Evolutionary conservation across 73 alveolate species (phyloP).

Genomic region (Diophrys appendiculata): DNA sequence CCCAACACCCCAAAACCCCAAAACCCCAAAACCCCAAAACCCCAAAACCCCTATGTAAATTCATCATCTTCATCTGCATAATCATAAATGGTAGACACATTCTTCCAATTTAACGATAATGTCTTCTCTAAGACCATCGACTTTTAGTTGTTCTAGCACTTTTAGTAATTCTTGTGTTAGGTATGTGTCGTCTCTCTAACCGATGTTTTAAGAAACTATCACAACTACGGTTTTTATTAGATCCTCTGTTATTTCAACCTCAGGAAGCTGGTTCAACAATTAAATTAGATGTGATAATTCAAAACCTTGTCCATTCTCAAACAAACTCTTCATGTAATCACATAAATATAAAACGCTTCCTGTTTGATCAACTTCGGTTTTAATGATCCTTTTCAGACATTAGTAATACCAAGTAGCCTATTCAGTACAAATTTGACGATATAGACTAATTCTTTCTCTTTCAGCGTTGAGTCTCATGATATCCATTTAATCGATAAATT

Average conservation of each 20-base stretch:
- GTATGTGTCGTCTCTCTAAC: conserved; percentile 15
- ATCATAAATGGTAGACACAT: background rate
- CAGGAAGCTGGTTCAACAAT: background rate
- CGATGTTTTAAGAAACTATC: conserved; percentile 1
- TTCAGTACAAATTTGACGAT: background rate
- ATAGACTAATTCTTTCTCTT: conserved; percentile 15
- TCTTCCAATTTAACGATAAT: background rate
- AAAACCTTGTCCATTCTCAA: background rate
- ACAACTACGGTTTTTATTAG: background rate
- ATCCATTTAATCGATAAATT: conserved; percentile 10
- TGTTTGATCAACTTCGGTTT: background rate
- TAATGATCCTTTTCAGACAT: background rate
- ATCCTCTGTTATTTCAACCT: background rate
- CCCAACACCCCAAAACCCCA: too few species aligned
- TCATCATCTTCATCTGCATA: background rate
- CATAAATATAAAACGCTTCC: background rate
- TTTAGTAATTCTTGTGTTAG: background rate
- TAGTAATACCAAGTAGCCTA: conserved; percentile 14
- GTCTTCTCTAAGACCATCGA: conserved; percentile 18
- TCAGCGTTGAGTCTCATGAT: conserved; percentile 34
- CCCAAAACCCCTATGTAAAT: too few species aligned
- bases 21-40: too few species aligned
- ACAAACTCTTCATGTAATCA: background rate
- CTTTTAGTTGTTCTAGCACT: background rate
- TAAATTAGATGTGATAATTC: background rate